Conservation (phyloP, 73 alveolate genomes). For the Halteria grandinella region DNA sequence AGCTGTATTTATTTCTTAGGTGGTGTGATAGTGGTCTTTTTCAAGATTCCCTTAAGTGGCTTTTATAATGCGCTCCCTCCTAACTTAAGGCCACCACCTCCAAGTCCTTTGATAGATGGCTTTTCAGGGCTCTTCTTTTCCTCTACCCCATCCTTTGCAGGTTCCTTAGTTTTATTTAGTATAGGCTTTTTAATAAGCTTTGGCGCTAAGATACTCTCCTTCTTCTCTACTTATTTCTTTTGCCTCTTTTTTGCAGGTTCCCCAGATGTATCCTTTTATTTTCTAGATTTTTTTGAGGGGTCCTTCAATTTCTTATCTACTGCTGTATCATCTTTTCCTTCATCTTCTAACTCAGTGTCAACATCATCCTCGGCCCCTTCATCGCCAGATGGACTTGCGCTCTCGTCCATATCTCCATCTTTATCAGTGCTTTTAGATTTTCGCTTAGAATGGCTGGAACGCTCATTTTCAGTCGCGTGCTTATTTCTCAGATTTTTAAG, state of each 20-base stretch:
- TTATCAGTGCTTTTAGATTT: not conserved
- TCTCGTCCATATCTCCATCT: slow-evolving; percentile 25
- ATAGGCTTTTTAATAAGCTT: not conserved
- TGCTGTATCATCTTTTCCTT: not conserved
- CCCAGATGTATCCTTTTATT: too few species aligned
- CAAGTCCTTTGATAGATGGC: not conserved
- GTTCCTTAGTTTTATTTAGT: not conserved
- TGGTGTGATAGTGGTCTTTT: not conserved
- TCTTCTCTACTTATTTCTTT: slow-evolving; percentile 1
- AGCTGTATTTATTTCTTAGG: not conserved
- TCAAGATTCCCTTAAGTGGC: not conserved
- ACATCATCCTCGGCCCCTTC: slow-evolving; percentile 30
- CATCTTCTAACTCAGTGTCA: slow-evolving; percentile 30
- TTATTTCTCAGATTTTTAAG: not conserved
- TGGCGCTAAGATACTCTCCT: not conserved
- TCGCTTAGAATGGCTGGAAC: not conserved
- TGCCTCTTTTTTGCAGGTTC: too few species aligned
- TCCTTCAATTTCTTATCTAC: not conserved
- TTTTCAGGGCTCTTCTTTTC: not conserved
- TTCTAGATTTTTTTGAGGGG: too few species aligned
- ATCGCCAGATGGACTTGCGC: not conserved
- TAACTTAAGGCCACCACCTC: not conserved
- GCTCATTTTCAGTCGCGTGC: not conserved
- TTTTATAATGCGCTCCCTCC: not conserved
- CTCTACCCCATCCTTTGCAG: not conserved